These are phyloP conservation scores for Pseudozyma tsukubaensis DNA, from an alignment of 1,284 basidiomycete species.

Conservation along the genomic window DNA sequence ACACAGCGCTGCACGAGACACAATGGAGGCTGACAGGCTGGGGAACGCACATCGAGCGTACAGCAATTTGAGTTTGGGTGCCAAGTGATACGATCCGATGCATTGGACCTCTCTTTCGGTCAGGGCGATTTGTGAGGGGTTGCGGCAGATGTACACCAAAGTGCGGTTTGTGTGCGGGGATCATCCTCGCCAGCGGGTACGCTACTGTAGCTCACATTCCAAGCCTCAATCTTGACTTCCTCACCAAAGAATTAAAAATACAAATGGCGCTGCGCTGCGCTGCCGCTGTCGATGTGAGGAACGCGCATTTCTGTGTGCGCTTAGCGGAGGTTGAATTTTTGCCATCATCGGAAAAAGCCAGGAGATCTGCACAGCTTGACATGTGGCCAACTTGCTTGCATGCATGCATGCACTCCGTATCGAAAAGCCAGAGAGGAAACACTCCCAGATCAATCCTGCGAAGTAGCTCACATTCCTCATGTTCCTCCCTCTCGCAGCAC, in stretches of 20 bases:
- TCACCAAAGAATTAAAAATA: neutral
- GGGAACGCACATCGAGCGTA: neutral
- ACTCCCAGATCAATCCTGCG: slow-evolving; percentile 5
- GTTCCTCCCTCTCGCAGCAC: neutral
- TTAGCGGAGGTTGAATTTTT: slow-evolving; percentile 5
- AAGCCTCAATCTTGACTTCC: slow-evolving; percentile 19
- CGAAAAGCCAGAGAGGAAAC: neutral
- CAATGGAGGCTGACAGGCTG: neutral
- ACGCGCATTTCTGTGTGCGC: neutral
- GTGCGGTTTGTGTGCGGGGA: slow-evolving; percentile 1
- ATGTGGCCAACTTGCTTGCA: slow-evolving; percentile 6
- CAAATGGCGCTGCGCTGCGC: neutral
- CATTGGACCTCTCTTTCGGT: too few species aligned
- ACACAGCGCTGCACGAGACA: neutral
- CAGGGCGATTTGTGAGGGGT: too few species aligned
- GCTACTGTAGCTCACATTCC: slow-evolving; percentile 25
- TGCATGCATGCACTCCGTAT: neutral
- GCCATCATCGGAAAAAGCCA: neutral
- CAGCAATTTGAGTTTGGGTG: too few species aligned
- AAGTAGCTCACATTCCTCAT: slow-evolving; percentile 36
- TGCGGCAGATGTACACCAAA: neutral
- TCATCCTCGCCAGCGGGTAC: neutral
- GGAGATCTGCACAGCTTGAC: slow-evolving; percentile 26
- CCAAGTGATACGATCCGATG: too few species aligned
- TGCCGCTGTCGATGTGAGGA: neutral